Conservation (phyloP, 345 rosid species). For the Gossypium ekmanianum region DNA sequence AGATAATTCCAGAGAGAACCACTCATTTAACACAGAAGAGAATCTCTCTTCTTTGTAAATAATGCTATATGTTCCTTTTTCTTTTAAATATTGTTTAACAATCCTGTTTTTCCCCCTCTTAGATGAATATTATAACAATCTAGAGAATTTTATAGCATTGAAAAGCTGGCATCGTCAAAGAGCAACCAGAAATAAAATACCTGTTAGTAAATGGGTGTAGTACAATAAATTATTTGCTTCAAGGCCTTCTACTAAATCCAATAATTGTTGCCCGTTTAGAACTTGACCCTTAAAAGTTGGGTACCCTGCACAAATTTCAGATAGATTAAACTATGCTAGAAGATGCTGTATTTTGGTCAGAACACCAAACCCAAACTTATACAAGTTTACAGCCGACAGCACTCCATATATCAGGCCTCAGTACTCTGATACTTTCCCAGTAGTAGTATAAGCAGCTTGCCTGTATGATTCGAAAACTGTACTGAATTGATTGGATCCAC, state of each 20-base stretch:
- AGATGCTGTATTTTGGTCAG: neutral
- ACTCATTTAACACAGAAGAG: neutral
- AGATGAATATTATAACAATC: neutral
- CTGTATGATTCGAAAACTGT: constrained; percentile 97
- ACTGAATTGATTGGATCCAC: constrained; percentile 97
- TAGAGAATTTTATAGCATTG: neutral
- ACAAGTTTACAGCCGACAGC: constrained; percentile 32
- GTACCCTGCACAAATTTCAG: constrained; percentile 56
- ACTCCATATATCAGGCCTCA: constrained; percentile 36
- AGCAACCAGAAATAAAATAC: constrained; percentile 32
- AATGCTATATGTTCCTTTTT: neutral
- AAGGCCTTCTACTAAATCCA: constrained; percentile 89
- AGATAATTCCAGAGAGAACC: neutral
- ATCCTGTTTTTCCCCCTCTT: neutral
- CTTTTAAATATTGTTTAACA: neutral
- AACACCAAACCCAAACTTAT: constrained; percentile 28
- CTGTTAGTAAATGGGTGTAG: constrained; percentile 93
- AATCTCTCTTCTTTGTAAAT: neutral
- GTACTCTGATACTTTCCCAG: constrained; percentile 28
- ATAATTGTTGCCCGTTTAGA: constrained; percentile 81
- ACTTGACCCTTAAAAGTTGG: constrained; percentile 94
- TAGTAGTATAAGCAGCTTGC: constrained; percentile 48
- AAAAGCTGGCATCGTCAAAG: neutral
- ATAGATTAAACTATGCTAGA: constrained; percentile 13
- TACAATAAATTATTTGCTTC: constrained; percentile 70